These are phyloP conservation scores for Melastoma malabathricum DNA, from an alignment of 345 rosid genomes.

Conservation along the genomic window DNA sequence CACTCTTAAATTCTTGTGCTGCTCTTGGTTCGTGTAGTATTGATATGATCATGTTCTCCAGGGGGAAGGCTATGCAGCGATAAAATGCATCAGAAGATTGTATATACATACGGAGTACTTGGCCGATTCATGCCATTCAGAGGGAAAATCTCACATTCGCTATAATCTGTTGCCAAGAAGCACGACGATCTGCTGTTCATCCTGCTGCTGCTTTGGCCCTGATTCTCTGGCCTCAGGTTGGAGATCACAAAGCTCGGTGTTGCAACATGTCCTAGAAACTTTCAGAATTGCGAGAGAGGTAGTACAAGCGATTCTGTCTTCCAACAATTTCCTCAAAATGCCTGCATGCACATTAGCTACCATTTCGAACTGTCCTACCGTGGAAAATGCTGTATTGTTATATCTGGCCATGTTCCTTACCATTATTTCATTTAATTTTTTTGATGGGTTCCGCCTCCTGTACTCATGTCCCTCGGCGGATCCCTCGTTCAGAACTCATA, in stretches of 20 bases:
- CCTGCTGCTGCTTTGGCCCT: slow-evolving; percentile 99
- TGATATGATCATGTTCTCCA: slow-evolving; percentile 16
- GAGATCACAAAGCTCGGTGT: slow-evolving; percentile 59
- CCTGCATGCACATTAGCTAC: too few relatives aligned
- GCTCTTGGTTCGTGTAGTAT: too few relatives aligned
- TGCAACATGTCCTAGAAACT: slow-evolving; percentile 45
- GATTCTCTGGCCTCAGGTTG: slow-evolving; percentile 79
- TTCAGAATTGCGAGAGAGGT: slow-evolving; percentile 62
- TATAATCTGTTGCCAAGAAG: slow-evolving; percentile 57
- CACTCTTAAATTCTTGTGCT: too few relatives aligned
- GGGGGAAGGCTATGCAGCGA: slow-evolving; percentile 81
- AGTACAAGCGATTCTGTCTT: not conserved
- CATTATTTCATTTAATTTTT: too few relatives aligned
- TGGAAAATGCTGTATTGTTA: too few relatives aligned
- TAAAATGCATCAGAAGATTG: slow-evolving; percentile 51
- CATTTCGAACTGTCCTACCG: too few relatives aligned
- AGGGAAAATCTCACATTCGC: slow-evolving; percentile 56
- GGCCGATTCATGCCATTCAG: slow-evolving; percentile 49
- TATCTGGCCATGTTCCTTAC: too few relatives aligned
- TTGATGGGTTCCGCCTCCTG: too few relatives aligned
- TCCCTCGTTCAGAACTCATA: too few relatives aligned
- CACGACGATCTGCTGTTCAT: slow-evolving; percentile 51
- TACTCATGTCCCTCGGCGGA: too few relatives aligned
- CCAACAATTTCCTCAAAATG: too few relatives aligned
- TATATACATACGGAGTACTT: slow-evolving; percentile 86